Conservation (phyloP, 140 eudicot genomes). For the Stevia rebaudiana region DNA sequence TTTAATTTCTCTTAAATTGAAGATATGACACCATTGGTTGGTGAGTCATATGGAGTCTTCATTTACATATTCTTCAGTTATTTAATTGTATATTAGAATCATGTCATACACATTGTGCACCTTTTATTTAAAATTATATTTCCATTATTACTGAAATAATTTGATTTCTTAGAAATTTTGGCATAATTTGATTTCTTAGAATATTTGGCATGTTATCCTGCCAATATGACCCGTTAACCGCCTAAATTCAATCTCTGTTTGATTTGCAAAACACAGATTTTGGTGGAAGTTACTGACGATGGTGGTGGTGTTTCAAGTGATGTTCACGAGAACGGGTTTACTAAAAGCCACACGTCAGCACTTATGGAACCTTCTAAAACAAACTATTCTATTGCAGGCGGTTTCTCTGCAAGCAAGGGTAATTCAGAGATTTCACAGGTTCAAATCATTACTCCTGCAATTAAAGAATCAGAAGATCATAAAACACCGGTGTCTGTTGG, state of each 20-base stretch:
- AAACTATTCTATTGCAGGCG: constrained; percentile 49
- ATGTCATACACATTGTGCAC: background rate
- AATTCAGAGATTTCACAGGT: constrained; percentile 49
- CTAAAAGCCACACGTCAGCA: constrained; percentile 44
- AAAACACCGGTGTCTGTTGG: constrained; percentile 56
- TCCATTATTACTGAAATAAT: background rate
- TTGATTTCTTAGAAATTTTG: too few relatives aligned
- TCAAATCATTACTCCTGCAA: constrained; percentile 40
- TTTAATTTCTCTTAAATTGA: background rate
- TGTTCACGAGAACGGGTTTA: constrained; percentile 60
- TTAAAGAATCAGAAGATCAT: constrained; percentile 42
- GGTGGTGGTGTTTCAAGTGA: constrained; percentile 34
- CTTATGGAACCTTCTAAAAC: constrained; percentile 57
- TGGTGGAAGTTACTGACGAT: constrained; percentile 66
- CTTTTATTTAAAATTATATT: background rate
- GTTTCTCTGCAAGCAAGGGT: constrained; percentile 58
- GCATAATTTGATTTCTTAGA: too few relatives aligned
- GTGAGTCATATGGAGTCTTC: background rate
- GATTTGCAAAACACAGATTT: constrained; percentile 51
- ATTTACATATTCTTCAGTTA: background rate
- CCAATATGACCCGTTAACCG: background rate
- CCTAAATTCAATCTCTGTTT: background rate
- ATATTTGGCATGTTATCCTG: background rate
- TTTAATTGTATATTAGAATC: background rate
- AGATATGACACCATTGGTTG: constrained; percentile 1